These are phyloP conservation scores for Metarhizium anisopliae DNA, from an alignment of 2,329 filamentous ascomycete genomes.

Conservation along the genomic window DNA sequence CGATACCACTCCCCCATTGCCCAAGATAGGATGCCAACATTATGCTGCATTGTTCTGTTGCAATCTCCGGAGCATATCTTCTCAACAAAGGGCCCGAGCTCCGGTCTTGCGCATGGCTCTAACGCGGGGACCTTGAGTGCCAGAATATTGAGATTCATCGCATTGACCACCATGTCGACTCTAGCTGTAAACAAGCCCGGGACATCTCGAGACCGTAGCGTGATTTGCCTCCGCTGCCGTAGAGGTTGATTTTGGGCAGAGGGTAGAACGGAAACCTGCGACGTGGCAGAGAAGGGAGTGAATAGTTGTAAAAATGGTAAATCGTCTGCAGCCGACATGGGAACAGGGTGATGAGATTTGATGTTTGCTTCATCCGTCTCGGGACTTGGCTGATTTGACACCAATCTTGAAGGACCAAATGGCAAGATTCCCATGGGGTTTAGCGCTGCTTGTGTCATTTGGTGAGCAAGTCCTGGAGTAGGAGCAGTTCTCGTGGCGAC, in stretches of 20 bases:
- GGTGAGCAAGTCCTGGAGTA: slow-evolving; percentile 22
- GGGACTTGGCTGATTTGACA: slow-evolving; percentile 15
- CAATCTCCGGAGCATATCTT: slow-evolving; percentile 27
- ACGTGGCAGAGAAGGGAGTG: slow-evolving; percentile 55
- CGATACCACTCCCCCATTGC: slow-evolving; percentile 62
- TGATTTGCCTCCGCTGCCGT: slow-evolving; percentile 48
- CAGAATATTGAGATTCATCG: slow-evolving; percentile 39
- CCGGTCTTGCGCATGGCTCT: slow-evolving; percentile 47
- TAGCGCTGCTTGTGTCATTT: slow-evolving; percentile 38
- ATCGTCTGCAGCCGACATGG: slow-evolving; percentile 54
- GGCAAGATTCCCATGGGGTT: slow-evolving; percentile 44
- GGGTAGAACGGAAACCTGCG: slow-evolving; percentile 39
- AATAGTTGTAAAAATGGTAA: slow-evolving; percentile 64
- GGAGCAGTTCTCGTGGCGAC: slow-evolving; percentile 24
- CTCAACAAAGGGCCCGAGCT: slow-evolving; percentile 47
- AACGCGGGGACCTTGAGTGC: slow-evolving; percentile 45
- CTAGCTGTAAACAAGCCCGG: slow-evolving; percentile 48
- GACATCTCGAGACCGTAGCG: slow-evolving; percentile 29
- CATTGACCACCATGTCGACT: slow-evolving; percentile 50
- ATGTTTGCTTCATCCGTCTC: slow-evolving; percentile 30
- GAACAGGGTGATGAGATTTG: slow-evolving; percentile 55
- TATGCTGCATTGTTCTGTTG: slow-evolving; percentile 40
- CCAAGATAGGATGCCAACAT: slow-evolving; percentile 54
- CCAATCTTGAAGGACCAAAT: slow-evolving; percentile 30
- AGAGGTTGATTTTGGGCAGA: slow-evolving; percentile 22